Conservation (phyloP, 805 yeast genomes). For the Candida caryicola region DNA sequence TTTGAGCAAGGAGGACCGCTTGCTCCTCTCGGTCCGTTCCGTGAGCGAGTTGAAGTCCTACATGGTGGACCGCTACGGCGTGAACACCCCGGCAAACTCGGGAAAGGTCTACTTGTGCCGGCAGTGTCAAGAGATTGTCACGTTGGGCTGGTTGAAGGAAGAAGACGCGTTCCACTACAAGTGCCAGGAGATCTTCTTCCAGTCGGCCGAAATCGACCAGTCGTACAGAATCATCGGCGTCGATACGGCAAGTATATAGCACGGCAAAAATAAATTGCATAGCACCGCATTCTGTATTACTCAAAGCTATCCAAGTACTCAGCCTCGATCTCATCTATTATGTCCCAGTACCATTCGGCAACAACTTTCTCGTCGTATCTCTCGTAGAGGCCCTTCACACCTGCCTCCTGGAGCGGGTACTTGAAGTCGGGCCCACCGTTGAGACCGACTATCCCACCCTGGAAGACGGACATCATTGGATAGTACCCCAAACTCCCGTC, state of each 20-base stretch:
- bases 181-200: constrained; percentile 41
- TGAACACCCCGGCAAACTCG: constrained; percentile 11
- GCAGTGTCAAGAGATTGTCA: constrained; percentile 53
- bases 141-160: constrained; percentile 46
- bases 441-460: constrained; percentile 70
- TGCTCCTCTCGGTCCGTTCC: constrained; percentile 40
- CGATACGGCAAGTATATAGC: constrained; percentile 1
- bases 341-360: constrained; percentile 80
- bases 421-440: constrained; percentile 67
- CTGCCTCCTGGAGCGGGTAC: constrained; percentile 34
- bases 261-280: neutral
- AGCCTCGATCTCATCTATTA: constrained; percentile 79
- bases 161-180: constrained; percentile 42
- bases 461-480: constrained; percentile 83
- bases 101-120: constrained; percentile 46
- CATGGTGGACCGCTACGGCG: constrained; percentile 44
- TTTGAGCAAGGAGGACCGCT: constrained; percentile 25
- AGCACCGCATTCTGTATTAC: neutral
- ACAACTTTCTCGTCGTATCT: constrained; percentile 68
- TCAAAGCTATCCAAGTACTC: constrained; percentile 49
- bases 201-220: neutral
- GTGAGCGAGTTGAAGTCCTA: constrained; percentile 48
- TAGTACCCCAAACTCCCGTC: constrained; percentile 89
- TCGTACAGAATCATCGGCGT: constrained; percentile 1
- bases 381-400: constrained; percentile 51